These are phyloP conservation scores for Podaxis carcinomalis DNA, from an alignment of 768 basidiomycete species.

Conservation along the genomic window DNA sequence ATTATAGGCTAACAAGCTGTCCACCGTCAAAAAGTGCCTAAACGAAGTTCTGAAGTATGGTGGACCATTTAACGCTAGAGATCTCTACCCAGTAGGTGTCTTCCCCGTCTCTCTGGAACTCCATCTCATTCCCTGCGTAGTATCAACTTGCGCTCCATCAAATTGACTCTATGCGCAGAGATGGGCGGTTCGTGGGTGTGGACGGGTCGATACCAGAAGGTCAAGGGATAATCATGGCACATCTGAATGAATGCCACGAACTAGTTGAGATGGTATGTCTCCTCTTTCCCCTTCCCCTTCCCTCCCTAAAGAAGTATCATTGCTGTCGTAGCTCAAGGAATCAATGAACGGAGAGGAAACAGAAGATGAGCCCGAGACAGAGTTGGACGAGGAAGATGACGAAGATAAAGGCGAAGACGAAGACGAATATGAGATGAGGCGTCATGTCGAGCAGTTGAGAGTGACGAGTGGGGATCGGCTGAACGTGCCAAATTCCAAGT, in stretches of 20 bases:
- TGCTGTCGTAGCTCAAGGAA: conserved; percentile 60
- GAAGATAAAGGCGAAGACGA: conserved; percentile 43
- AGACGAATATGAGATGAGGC: not conserved
- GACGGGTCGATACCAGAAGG: conserved; percentile 94
- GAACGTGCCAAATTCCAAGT: not conserved
- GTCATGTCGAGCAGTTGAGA: not conserved
- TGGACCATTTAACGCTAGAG: conserved; percentile 86
- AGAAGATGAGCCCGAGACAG: conserved; percentile 20
- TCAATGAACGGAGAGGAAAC: conserved; percentile 75
- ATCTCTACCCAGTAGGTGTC: conserved; percentile 82
- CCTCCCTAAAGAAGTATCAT: not conserved
- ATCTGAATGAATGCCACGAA: conserved; percentile 95
- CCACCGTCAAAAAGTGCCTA: conserved; percentile 94
- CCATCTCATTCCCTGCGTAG: conserved; percentile 29
- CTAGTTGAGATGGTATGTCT: conserved; percentile 82
- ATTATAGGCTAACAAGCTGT: conserved; percentile 86
- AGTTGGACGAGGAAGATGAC: conserved; percentile 36
- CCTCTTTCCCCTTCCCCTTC: not conserved
- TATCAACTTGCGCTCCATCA: conserved; percentile 94
- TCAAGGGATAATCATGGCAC: conserved; percentile 94
- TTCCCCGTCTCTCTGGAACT: not conserved
- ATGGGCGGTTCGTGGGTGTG: conserved; percentile 87
- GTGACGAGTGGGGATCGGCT: not conserved
- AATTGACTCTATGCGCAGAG: conserved; percentile 89
- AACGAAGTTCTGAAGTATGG: conserved; percentile 96